phyloP scores from a whole-genome alignment of 306 rosid genomes.

The Cicer judaicum region DNA sequence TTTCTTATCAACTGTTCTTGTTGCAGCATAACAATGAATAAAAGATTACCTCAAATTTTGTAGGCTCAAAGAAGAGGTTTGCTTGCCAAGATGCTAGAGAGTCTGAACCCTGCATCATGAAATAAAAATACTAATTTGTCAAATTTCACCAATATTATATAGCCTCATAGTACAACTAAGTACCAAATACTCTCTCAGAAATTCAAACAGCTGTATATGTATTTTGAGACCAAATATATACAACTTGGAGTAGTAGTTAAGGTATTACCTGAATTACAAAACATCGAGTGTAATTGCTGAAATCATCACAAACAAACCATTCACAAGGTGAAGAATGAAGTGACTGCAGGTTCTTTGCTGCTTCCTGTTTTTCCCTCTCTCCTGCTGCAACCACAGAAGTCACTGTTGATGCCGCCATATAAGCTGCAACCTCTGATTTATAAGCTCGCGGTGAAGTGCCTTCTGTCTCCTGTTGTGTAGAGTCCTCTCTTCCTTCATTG shows the following conservation, averaged over 20 bases:
- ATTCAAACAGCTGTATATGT: too few species aligned
- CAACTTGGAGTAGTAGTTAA: not conserved
- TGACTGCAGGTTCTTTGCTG: constrained; percentile 83
- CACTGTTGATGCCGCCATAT: constrained; percentile 88
- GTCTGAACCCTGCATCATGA: constrained; percentile 79
- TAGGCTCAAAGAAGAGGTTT: constrained; percentile 92
- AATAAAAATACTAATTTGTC: constrained; percentile 20
- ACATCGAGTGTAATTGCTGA: constrained; percentile 72
- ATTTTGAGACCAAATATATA: too few species aligned
- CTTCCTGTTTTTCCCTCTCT: constrained; percentile 77
- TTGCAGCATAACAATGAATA: not conserved
- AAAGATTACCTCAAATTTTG: constrained; percentile 78
- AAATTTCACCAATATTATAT: not conserved
- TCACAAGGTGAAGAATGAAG: constrained; percentile 91
- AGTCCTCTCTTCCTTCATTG: constrained; percentile 26
- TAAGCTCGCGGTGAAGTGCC: constrained; percentile 46
- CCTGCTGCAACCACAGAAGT: constrained; percentile 87
- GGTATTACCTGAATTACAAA: constrained; percentile 83
- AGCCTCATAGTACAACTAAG: not conserved
- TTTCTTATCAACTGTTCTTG: not conserved
- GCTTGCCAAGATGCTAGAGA: constrained; percentile 95
- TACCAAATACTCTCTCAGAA: not conserved
- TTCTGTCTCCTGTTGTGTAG: constrained; percentile 47
- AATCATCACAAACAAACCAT: constrained; percentile 93
- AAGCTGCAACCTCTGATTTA: constrained; percentile 84